phyloP scores from a whole-genome alignment of 1,284 basidiomycete species.

The Phellinidium pouzarii region DNA sequence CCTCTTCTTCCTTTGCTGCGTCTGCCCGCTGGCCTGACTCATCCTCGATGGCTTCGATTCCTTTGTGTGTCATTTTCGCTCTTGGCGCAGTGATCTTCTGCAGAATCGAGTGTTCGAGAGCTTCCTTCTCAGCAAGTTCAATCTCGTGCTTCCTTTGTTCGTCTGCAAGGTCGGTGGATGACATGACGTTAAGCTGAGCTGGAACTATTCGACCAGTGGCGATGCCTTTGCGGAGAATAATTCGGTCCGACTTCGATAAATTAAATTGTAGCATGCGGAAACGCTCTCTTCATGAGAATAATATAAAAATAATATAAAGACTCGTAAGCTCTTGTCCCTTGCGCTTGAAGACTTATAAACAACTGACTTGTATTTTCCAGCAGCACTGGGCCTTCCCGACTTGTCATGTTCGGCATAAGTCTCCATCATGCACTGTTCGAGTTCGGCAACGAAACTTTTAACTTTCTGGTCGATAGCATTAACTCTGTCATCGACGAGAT shows the following conservation, averaged over 20 bases:
- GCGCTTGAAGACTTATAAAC: background rate
- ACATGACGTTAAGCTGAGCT: conserved; percentile 71
- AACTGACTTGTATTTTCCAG: conserved; percentile 71
- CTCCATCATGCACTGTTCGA: conserved; percentile 67
- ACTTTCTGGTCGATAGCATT: conserved; percentile 45
- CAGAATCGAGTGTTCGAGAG: conserved; percentile 76
- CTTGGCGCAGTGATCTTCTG: conserved; percentile 64
- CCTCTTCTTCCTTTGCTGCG: conserved; percentile 45
- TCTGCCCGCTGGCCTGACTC: conserved; percentile 44
- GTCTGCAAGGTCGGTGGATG: conserved; percentile 77
- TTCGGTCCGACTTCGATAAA: conserved; percentile 67
- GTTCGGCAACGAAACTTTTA: conserved; percentile 52
- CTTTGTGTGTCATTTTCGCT: conserved; percentile 86
- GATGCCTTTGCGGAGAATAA: conserved; percentile 68
- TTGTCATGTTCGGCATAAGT: conserved; percentile 73
- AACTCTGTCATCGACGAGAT: conserved; percentile 50
- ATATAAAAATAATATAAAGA: too few species aligned
- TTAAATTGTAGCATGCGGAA: conserved; percentile 81
- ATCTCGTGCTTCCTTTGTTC: conserved; percentile 77
- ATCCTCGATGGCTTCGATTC: conserved; percentile 80
- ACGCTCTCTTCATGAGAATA: conserved; percentile 51
- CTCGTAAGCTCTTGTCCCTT: too few species aligned
- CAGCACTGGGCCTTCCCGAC: conserved; percentile 57
- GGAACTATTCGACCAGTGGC: conserved; percentile 57
- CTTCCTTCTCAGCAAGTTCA: conserved; percentile 70